Evolutionary conservation across 2,329 filamentous ascomycete genomes (phyloP).

Genomic region (Fusarium sp.): DNA sequence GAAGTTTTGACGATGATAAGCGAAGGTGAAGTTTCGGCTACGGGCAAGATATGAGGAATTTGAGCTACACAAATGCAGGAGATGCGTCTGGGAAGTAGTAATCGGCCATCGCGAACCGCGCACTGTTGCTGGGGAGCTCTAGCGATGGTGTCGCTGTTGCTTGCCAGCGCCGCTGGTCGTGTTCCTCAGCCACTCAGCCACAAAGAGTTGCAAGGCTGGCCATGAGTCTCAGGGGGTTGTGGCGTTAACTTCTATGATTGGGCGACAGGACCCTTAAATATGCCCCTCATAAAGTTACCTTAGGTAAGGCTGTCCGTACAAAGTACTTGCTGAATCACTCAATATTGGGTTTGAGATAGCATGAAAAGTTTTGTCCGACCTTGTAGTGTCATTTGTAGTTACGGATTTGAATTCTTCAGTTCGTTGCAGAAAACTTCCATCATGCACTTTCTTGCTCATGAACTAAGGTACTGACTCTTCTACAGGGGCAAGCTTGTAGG

Average conservation of each 20-base stretch:
- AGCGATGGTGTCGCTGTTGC: conserved; percentile 37
- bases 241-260: conserved; percentile 26
- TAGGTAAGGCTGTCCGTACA: conserved; percentile 13
- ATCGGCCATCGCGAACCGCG: conserved; percentile 40
- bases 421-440: too few relatives aligned
- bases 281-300: conserved; percentile 24
- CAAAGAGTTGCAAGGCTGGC: conserved; percentile 31
- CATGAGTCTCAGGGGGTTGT: conserved; percentile 23
- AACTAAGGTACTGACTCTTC: not conserved
- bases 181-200: conserved; percentile 17
- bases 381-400: too few relatives aligned
- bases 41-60: not conserved
- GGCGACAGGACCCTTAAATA: conserved; percentile 6
- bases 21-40: conserved; percentile 10
- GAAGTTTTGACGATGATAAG: not conserved
- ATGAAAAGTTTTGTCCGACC: not conserved
- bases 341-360: not conserved
- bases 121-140: conserved; percentile 25
- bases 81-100: conserved; percentile 12
- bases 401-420: too few relatives aligned
- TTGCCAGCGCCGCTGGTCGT: conserved; percentile 1
- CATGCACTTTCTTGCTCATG: too few relatives aligned
- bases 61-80: conserved; percentile 3
- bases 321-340: not conserved
- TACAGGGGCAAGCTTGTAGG: conserved; percentile 1